Evolutionary conservation across 2,329 filamentous ascomycete genomes (phyloP).

Genomic region (Incumbomyces delicatus): DNA sequence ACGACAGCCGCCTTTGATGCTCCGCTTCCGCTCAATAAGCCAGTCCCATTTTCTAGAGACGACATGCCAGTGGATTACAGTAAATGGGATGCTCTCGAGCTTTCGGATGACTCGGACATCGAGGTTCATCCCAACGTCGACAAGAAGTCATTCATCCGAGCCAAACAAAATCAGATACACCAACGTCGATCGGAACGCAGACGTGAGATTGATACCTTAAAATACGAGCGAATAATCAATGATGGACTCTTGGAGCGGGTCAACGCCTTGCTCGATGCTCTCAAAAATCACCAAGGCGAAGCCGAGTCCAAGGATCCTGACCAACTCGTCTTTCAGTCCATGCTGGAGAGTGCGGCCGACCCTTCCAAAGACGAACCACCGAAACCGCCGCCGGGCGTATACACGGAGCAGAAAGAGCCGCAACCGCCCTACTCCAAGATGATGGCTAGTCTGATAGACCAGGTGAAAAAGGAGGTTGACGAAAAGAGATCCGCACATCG

Average conservation of each 20-base stretch:
- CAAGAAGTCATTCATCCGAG: slow-evolving; percentile 95
- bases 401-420: slow-evolving; percentile 57
- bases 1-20: no score
- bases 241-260: slow-evolving; percentile 81
- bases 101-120: slow-evolving; percentile 95
- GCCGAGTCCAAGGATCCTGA: slow-evolving; percentile 57
- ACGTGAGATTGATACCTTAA: slow-evolving; percentile 79
- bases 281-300: slow-evolving; percentile 63
- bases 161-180: slow-evolving; percentile 96
- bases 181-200: slow-evolving; percentile 76
- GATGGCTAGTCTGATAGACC: slow-evolving; percentile 93
- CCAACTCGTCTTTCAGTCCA: slow-evolving; percentile 76
- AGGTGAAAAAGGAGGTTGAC: slow-evolving; percentile 78
- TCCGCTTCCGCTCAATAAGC: no score
- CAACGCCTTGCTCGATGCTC: slow-evolving; percentile 61
- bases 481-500: slow-evolving; percentile 61
- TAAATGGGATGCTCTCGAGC: slow-evolving; percentile 72
- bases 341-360: slow-evolving; percentile 70
- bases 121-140: slow-evolving; percentile 99
- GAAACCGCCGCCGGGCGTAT: slow-evolving; percentile 67
- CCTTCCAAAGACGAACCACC: slow-evolving; percentile 66
- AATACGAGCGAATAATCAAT: slow-evolving; percentile 85
- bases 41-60: no score
- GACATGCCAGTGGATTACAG: slow-evolving; percentile 53
- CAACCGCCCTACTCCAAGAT: slow-evolving; percentile 88